A percentile compares a stretch with the other conserved stretches of the same genome.
phyloP scores from a whole-genome alignment of 1,284 basidiomycete genomes.

The Rhodotorula sp. region DNA sequence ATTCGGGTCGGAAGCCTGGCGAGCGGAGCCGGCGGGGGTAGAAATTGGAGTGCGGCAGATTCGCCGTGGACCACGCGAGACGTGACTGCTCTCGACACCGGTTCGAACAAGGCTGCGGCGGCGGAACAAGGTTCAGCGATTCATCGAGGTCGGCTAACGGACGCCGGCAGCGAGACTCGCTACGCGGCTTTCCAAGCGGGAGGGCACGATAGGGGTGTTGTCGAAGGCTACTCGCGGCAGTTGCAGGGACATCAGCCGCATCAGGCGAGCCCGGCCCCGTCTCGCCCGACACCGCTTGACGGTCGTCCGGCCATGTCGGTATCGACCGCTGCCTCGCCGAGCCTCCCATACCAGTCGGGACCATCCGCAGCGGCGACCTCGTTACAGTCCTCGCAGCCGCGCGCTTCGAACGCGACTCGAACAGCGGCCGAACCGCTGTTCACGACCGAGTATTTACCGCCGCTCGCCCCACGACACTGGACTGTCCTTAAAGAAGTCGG shows the following conservation, averaged over 20 bases:
- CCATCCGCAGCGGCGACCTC: not conserved
- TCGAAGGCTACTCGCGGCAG: too few relatives aligned
- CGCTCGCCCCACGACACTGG: slow-evolving; percentile 51
- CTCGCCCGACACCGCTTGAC: too few relatives aligned
- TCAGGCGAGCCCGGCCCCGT: too few relatives aligned
- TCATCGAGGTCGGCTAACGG: too few relatives aligned
- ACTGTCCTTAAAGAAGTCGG: slow-evolving; percentile 79
- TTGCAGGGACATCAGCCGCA: too few relatives aligned
- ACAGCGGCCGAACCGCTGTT: not conserved
- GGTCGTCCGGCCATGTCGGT: not conserved
- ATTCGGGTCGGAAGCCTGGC: not conserved
- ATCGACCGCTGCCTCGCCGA: slow-evolving; percentile 1
- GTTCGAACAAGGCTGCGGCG: too few relatives aligned
- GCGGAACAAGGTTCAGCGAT: too few relatives aligned
- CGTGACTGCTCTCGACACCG: not conserved
- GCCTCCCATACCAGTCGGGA: too few relatives aligned
- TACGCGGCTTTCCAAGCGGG: too few relatives aligned
- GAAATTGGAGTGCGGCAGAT: not conserved
- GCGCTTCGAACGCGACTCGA: not conserved
- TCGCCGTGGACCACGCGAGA: too few relatives aligned
- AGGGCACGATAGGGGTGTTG: too few relatives aligned
- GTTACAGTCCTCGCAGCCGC: not conserved
- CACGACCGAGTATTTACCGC: slow-evolving; percentile 31
- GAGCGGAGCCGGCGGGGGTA: not conserved
- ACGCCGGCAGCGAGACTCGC: too few relatives aligned